Evolutionary conservation across 768 basidiomycete species (phyloP), one percentile per base, ranked within the genome.

Genomic region (Gautieria morchelliformis): DNA sequence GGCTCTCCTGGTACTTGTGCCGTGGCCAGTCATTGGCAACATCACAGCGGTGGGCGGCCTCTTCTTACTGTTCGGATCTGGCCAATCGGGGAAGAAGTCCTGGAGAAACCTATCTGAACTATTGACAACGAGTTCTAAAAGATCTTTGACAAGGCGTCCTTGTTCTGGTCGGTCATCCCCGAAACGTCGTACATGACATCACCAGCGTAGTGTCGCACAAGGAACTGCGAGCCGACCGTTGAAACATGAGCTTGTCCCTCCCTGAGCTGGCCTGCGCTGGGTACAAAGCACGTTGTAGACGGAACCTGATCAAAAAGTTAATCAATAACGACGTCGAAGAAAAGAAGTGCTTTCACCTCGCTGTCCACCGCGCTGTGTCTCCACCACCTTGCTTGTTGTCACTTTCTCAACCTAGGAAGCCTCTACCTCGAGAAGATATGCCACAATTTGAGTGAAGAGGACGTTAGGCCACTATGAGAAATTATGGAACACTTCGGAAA

Each of bases 151-250:
- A 52, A 99, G 77, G 92, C 83, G 66, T 99, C 96, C 78, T 99
- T 99, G 77, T 99, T 99, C 80, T 99, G 98, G 72, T 99, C 96
- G 15, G 96, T 98, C 95, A 99, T 99, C 3, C 96, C 96, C 7
- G 87, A 69, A 12, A 98, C 85, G 61, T 94, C 96, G 74, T 99
- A 99, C 83, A 93, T 89, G 60, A 99, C 96, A 66, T 98, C 96
- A 63, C 96, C 96, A 19, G 96, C 96, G 66, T 98, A 99, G 67
- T 99, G 96, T 65, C 84, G 87, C 61, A 99, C 87, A 52, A 99
- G 71, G 74, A 98, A 99, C 68, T 99, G 93, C 14, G 85, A 72
- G 12, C 96, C 96, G 89, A 14, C 90, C 75, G 67, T 99, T 96
- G 66, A 98, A 4, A 95, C 76, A 40, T 98, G 74, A 0, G 96